Evolutionary conservation across 495 filamentous ascomycete species (phyloP).

Genomic region (Penicillium steckii): DNA sequence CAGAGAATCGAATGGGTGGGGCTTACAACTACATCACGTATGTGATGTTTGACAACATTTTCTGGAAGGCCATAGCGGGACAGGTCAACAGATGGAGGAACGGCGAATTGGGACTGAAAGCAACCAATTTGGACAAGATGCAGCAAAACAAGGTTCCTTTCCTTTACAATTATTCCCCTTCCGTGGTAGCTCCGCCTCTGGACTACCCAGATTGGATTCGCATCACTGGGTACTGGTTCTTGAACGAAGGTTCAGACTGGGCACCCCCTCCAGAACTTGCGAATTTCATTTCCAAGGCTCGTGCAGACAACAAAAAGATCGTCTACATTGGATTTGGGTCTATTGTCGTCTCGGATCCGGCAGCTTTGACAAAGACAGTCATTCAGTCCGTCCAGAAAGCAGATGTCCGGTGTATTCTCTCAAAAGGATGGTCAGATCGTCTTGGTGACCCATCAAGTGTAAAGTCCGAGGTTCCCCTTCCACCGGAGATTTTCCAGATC

Average conservation of each 20-base stretch:
- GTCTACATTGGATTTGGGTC: slow-evolving; percentile 98
- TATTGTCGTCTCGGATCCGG: slow-evolving; percentile 89
- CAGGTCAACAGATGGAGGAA: slow-evolving; percentile 95
- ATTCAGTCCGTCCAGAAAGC: slow-evolving; percentile 89
- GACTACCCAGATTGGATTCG: slow-evolving; percentile 98
- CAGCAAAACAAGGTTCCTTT: slow-evolving; percentile 96
- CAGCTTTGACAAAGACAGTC: slow-evolving; percentile 82
- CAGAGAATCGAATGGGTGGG: slow-evolving; percentile 89
- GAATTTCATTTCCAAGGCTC: slow-evolving; percentile 77
- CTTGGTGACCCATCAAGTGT: slow-evolving; percentile 58
- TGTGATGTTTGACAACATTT: slow-evolving; percentile 94
- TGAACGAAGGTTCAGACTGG: slow-evolving; percentile 79
- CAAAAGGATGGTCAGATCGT: slow-evolving; percentile 99
- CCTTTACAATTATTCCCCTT: slow-evolving; percentile 94
- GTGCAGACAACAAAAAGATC: slow-evolving; percentile 80
- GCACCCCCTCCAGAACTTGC: slow-evolving; percentile 70
- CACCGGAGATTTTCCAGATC: slow-evolving; percentile 81
- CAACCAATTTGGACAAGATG: slow-evolving; percentile 84
- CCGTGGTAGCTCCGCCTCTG: slow-evolving; percentile 85
- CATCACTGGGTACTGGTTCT: slow-evolving; percentile 97
- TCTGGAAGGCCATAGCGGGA: slow-evolving; percentile 89
- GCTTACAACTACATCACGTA: slow-evolving; percentile 94
- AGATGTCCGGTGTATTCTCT: slow-evolving; percentile 91
- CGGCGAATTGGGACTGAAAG: slow-evolving; percentile 70
- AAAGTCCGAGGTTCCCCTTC: slow-evolving; percentile 68